These are phyloP conservation scores for Rauvolfia tetraphylla DNA, from an alignment of 257 asterid species.

Conservation along the genomic window DNA sequence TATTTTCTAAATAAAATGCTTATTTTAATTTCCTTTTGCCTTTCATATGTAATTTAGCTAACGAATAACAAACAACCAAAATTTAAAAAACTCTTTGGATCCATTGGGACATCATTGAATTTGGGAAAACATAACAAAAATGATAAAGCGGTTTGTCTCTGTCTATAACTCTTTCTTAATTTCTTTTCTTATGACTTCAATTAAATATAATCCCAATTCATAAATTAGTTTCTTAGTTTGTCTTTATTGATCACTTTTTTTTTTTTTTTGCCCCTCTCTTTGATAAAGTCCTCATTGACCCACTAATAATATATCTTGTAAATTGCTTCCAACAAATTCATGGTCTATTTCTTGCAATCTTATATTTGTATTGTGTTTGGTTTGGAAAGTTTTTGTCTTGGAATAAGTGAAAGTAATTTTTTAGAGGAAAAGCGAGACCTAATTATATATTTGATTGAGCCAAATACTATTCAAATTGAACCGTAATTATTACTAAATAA, in stretches of 20 bases:
- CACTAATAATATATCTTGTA: neutral
- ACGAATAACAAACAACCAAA: neutral
- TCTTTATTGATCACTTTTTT: too few relatives aligned
- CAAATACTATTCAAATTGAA: too few relatives aligned
- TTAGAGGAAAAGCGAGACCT: too few relatives aligned
- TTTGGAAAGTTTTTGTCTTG: too few relatives aligned
- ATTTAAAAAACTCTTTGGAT: neutral
- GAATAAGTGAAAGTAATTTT: too few relatives aligned
- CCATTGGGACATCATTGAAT: neutral
- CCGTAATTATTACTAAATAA: too few relatives aligned
- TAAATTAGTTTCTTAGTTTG: neutral
- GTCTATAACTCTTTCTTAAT: slow-evolving; percentile 8
- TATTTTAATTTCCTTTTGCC: neutral
- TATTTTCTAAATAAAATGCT: neutral
- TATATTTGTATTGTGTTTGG: too few relatives aligned
- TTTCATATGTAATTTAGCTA: neutral
- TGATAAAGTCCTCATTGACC: neutral
- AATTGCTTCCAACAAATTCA: neutral
- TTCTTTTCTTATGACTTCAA: neutral
- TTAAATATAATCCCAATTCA: neutral
- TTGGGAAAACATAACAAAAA: neutral
- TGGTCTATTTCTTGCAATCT: neutral
- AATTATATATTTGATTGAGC: too few relatives aligned
- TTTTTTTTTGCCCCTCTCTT: too few relatives aligned
- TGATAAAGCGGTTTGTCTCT: slow-evolving; percentile 18